Evolutionary conservation across 106 monocot species (phyloP).

Genomic region (Apostasia shenzhenica): DNA sequence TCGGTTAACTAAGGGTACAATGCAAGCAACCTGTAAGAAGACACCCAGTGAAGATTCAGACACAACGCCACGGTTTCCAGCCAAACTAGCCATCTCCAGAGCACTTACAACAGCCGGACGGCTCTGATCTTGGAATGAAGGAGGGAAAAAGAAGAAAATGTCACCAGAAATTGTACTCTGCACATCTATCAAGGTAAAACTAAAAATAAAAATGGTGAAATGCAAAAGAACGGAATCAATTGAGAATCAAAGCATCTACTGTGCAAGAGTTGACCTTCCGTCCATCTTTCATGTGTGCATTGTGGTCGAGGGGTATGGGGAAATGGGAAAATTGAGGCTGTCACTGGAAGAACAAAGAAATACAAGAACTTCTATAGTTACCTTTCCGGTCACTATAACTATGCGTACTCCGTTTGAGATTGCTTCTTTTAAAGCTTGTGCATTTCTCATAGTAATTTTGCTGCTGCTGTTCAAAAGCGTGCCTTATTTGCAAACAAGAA

Average conservation of each 20-base stretch:
- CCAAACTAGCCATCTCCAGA: constrained; percentile 58
- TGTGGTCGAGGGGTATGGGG: too few species aligned
- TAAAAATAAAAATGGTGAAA: too few species aligned
- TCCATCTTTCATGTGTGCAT: too few species aligned
- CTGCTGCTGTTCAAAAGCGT: constrained; percentile 95
- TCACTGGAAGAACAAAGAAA: background rate
- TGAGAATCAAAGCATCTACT: too few species aligned
- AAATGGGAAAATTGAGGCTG: background rate
- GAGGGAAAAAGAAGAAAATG: too few species aligned
- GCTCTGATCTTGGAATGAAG: constrained; percentile 32
- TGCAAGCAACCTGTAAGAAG: constrained; percentile 64
- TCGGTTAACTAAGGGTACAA: background rate
- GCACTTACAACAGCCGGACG: constrained; percentile 74
- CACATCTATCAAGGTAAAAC: too few species aligned
- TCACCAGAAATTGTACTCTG: too few species aligned
- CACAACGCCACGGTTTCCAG: constrained; percentile 64
- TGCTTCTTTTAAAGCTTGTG: constrained; percentile 81
- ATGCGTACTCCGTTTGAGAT: constrained; percentile 76
- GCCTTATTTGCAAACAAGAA: constrained; percentile 35
- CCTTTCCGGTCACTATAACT: constrained; percentile 96
- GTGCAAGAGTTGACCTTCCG: too few species aligned
- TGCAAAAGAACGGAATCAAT: too few species aligned
- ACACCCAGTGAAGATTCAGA: constrained; percentile 77
- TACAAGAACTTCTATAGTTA: constrained; percentile 8
- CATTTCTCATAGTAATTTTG: constrained; percentile 52